A percentile compares a stretch with the other conserved stretches of the same genome.
Evolutionary conservation across 257 asterid species (phyloP).

Genomic region (Eustoma russellianum): DNA sequence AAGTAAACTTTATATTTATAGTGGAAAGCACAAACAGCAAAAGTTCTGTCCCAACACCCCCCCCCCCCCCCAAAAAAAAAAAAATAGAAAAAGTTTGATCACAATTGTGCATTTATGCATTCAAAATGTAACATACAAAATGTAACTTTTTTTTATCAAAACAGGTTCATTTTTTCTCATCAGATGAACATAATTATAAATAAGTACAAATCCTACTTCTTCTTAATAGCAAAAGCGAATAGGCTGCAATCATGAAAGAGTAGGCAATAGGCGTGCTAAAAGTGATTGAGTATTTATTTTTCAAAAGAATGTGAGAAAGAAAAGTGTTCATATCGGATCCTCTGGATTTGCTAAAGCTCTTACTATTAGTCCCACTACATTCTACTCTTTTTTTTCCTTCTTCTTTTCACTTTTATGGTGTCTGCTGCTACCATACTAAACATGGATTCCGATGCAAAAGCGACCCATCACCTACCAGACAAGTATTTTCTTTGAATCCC

Average conservation of each 20-base stretch:
- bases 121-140: not conserved
- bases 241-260: no score
- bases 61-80: no score
- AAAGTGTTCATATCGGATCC: not conserved
- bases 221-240: no score
- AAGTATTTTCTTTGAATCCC: not conserved
- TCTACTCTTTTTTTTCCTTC: not conserved
- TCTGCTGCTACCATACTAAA: not conserved
- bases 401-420: not conserved
- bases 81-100: not conserved
- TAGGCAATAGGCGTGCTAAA: no score
- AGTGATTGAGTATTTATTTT: not conserved
- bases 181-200: no score
- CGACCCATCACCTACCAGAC: not conserved
- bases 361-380: conserved; percentile 3
- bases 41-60: not conserved
- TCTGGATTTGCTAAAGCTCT: conserved; percentile 1
- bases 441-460: not conserved
- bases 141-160: no score
- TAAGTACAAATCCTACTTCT: no score
- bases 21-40: not conserved
- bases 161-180: no score
- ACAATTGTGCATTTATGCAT: not conserved
- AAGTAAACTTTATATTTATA: not conserved
- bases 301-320: not conserved